Base-by-base conservation (phyloP, 495 filamentous ascomycete genomes). In the Penicillium macrosclerotiorum region DNA sequence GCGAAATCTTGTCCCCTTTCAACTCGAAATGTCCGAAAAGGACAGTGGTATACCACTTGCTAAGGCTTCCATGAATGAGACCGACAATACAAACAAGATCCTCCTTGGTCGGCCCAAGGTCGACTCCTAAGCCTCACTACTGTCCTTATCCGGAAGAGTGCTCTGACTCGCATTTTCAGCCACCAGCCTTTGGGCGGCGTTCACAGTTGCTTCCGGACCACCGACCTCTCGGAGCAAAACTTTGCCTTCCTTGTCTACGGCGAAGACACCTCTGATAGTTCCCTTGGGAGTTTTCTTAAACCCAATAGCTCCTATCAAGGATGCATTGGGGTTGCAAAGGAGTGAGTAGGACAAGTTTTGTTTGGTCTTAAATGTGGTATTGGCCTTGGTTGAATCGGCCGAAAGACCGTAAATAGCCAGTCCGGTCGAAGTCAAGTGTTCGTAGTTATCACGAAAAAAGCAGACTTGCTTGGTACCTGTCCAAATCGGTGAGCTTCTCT, bases 401-500 rank as follows among this genome's bases (percentile, higher is more conserved):
- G 88, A 93, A 16, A 98, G 80, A 18, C 93, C 93, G 64, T 87
- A 97, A 62, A 98, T 85, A 48, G 83, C 74, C 32, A 94, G 78
- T 17, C 93, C 92, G 24, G 78, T 82, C n/a, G 81, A 77, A n/a
- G 81, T 89, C 34, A 98, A 75, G 40, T 80, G 63, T n/a, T 70
- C 67, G 68, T 92, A 84, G 9, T 77, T 69, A 75, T 97, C 93
- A 52, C 92, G 81, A 73, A 98, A 97, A 47, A 90, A 72, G 67
- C 93, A 96, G 38, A 77, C 93, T 82, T 97, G 93, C 22, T 77
- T 89, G 30, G 89, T 97, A 74, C 90, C 90, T 95, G 36, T 11
- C 25, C 25, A 27, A 11, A 27, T 11, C 11, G 25, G 25, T n/a
- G 25, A 11, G 25, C 25, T 11, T 27, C 25, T 5, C 5, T 27